Conservation (phyloP, 345 rosid genomes). For the Boechera stricta region DNA sequence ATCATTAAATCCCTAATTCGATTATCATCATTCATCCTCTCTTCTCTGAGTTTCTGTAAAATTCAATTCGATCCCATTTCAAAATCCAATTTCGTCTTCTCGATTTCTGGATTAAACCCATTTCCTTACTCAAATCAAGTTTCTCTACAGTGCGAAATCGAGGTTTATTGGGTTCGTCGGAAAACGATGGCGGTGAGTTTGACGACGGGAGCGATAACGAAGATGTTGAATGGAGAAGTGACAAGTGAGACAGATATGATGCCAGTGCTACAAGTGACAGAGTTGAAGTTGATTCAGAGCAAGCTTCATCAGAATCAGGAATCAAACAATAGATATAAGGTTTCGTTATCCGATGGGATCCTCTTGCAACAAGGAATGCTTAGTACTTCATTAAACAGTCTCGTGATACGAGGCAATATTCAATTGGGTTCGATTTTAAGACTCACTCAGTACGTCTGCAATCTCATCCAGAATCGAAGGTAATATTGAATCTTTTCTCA, state of each 20-base stretch:
- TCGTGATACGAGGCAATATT: constrained; percentile 57
- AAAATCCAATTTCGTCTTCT: background rate
- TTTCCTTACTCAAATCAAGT: background rate
- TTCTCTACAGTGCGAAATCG: background rate
- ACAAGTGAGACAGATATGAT: constrained; percentile 52
- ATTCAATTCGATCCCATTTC: constrained; percentile 11
- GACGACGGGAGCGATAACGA: constrained; percentile 66
- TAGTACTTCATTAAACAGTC: constrained; percentile 57
- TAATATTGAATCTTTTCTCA: constrained; percentile 26
- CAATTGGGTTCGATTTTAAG: constrained; percentile 68
- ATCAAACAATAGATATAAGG: constrained; percentile 49
- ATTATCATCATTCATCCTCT: background rate
- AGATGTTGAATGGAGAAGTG: constrained; percentile 57
- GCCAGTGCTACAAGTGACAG: constrained; percentile 77
- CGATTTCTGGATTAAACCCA: background rate
- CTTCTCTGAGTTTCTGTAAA: background rate
- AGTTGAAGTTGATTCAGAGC: constrained; percentile 63
- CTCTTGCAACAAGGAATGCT: constrained; percentile 73
- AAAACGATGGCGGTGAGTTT: constrained; percentile 51
- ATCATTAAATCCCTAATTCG: constrained; percentile 27
- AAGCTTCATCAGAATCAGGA: constrained; percentile 49
- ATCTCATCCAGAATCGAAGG: constrained; percentile 70
- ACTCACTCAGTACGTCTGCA: constrained; percentile 63
- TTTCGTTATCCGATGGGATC: constrained; percentile 72
- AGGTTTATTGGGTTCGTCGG: background rate